Evolutionary conservation across 495 filamentous ascomycete genomes (phyloP).

Genomic region (Penicillium herquei): DNA sequence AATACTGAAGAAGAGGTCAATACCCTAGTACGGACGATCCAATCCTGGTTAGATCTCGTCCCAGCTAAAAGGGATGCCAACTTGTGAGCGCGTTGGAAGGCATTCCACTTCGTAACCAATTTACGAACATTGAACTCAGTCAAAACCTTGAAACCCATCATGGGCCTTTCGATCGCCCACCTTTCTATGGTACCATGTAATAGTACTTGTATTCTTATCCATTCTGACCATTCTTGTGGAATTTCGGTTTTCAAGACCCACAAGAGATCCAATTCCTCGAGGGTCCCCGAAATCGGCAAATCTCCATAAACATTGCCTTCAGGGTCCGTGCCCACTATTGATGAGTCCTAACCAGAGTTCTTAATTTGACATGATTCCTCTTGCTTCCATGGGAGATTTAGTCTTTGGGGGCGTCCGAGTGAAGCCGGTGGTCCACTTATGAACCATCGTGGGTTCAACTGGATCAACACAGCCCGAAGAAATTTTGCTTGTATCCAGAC

Average conservation of each 20-base stretch:
- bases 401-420: no score
- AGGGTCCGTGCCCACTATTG: neutral
- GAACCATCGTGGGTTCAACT: no score
- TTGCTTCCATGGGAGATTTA: neutral
- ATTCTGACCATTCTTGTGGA: no score
- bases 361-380: neutral
- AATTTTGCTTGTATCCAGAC: no score
- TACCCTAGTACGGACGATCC: slow-evolving; percentile 35
- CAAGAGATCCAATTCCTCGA: neutral
- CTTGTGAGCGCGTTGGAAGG: slow-evolving; percentile 7
- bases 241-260: neutral
- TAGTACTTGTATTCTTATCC: no score
- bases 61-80: slow-evolving; percentile 12
- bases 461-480: no score
- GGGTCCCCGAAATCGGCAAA: neutral
- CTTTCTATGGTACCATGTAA: no score
- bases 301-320: neutral
- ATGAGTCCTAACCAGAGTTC: neutral
- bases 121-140: no score
- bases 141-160: no score
- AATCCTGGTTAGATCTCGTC: slow-evolving; percentile 37
- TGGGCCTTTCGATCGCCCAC: no score
- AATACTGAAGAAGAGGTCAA: slow-evolving; percentile 51
- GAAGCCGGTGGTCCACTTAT: no score
- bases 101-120: no score